Percentiles rank a stretch among this genome's conserved stretches.
phyloP scores from a whole-genome alignment of 2,329 filamentous ascomycete genomes.

The Pyrenochaeta sp. region DNA sequence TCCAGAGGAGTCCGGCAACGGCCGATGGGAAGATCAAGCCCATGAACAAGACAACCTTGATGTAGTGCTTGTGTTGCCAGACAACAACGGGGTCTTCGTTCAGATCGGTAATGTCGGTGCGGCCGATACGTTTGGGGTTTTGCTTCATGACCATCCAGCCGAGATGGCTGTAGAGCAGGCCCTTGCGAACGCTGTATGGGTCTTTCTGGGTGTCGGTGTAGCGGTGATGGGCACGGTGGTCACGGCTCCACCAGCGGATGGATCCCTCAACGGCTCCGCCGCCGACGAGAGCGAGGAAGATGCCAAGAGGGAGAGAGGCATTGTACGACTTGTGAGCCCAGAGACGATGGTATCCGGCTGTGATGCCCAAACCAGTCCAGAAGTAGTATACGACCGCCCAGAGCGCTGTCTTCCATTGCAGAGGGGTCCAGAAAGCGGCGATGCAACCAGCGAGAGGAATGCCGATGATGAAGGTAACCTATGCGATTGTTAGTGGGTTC shows the following conservation, averaged over 20 bases:
- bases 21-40: slow-evolving; percentile 59
- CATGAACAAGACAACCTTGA: slow-evolving; percentile 59
- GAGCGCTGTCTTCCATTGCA: slow-evolving; percentile 75
- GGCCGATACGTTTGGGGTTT: slow-evolving; percentile 62
- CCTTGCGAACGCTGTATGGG: slow-evolving; percentile 63
- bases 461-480: slow-evolving; percentile 80
- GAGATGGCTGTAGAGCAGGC: slow-evolving; percentile 60
- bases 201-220: slow-evolving; percentile 64
- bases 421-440: slow-evolving; percentile 80
- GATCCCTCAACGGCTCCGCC: slow-evolving; percentile 60
- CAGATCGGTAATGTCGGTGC: slow-evolving; percentile 61
- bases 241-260: slow-evolving; percentile 60
- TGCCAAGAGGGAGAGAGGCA: slow-evolving; percentile 54
- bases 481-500: slow-evolving; percentile 54
- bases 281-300: slow-evolving; percentile 59
- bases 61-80: slow-evolving; percentile 60
- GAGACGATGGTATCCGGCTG: slow-evolving; percentile 73
- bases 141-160: slow-evolving; percentile 65
- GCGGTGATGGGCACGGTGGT: slow-evolving; percentile 61
- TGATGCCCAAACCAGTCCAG: slow-evolving; percentile 76
- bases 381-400: slow-evolving; percentile 85
- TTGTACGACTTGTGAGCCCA: slow-evolving; percentile 68
- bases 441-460: slow-evolving; percentile 79
- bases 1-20: slow-evolving; percentile 59
- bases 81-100: slow-evolving; percentile 61